phyloP scores from a whole-genome alignment of 129 eudicot genomes.

The Tanacetum coccineum region DNA sequence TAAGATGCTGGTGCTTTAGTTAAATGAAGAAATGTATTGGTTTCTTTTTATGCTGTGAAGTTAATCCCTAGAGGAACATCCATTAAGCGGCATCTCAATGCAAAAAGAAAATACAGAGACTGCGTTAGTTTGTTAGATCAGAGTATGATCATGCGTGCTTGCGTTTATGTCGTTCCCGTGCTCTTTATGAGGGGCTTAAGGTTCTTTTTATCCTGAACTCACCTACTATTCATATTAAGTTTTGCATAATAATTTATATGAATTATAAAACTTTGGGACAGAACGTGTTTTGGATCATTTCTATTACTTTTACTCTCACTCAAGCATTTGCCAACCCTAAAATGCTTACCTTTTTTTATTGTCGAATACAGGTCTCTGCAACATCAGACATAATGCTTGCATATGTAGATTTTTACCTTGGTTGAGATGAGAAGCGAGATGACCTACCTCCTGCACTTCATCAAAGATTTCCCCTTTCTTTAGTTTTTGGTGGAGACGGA shows the following conservation, averaged over 20 bases:
- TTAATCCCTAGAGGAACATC: too few species aligned
- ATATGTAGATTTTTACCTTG: conserved; percentile 89
- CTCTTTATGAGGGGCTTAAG: conserved; percentile 98
- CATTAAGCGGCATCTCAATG: too few species aligned
- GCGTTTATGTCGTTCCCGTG: conserved; percentile 98
- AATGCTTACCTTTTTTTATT: too few species aligned
- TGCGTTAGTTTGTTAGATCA: conserved; percentile 95
- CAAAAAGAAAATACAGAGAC: conserved; percentile 64
- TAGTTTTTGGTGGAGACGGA: conserved; percentile 91
- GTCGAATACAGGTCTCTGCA: too few species aligned
- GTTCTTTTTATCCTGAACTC: conserved; percentile 32
- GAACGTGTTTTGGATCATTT: too few species aligned
- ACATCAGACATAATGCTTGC: conserved; percentile 38
- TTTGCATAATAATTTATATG: too few species aligned
- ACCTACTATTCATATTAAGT: not conserved
- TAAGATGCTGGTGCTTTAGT: too few species aligned
- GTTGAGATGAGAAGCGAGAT: conserved; percentile 88
- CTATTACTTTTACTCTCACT: too few species aligned
- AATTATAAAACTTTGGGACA: too few species aligned
- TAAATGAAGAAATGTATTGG: too few species aligned
- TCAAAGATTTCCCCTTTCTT: conserved; percentile 73
- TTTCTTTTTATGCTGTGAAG: too few species aligned
- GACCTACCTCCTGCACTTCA: conserved; percentile 89
- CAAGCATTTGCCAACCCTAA: too few species aligned
- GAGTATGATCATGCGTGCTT: conserved; percentile 99